Base-by-base conservation (phyloP, 192 early-diverging fungal species). In the Mortierella antarctica region DNA sequence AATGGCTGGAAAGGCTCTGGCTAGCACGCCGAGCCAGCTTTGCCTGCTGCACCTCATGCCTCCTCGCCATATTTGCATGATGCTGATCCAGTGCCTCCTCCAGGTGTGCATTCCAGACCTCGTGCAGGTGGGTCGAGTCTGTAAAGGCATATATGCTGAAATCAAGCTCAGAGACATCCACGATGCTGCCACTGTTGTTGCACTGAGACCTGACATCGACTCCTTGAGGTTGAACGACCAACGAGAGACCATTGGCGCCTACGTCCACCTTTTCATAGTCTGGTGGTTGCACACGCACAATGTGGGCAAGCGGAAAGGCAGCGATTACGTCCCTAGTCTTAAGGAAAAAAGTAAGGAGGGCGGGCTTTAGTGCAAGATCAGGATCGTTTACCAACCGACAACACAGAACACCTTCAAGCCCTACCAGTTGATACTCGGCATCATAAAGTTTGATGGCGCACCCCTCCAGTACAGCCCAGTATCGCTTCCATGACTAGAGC, bases 251-350 rank as follows among this genome's bases (percentile, higher is more conserved):
- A 55, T 80, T 71, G 13, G 76, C 57, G 8, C 68, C 76, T 10
- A 80, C 69, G 41, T 80, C 69, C 45, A 80, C 76, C 47, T 71
- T 80, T 21, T 80, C 76, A 9, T 50, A 71, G 20, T 80, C 69
- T 40, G 76, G 76, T 0, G 59, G 76, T 40, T 80, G 61, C 3
- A 80, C 56, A 5, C 59, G 17, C 8, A n/a, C 17, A 42, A 79
- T 59, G 46, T 71, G 47, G 9, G 70, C 65, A 5, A 80, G 31
- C 0, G 76, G 58, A 23, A 80, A 55, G 1, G 67, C 59, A 15
- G 63, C 65, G 11, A 80, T 12, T 2, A 67, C 69, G 21, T 62
- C 64, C 10, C 70, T 62, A 62, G 61, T 70, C 75, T 75, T 20
- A n/a, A 15, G 7, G 53, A 39, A 62, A 18, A 55, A 5, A 31